Evolutionary conservation across 2,329 filamentous ascomycete species (phyloP).

Genomic region (Cladosporium sp.): DNA sequence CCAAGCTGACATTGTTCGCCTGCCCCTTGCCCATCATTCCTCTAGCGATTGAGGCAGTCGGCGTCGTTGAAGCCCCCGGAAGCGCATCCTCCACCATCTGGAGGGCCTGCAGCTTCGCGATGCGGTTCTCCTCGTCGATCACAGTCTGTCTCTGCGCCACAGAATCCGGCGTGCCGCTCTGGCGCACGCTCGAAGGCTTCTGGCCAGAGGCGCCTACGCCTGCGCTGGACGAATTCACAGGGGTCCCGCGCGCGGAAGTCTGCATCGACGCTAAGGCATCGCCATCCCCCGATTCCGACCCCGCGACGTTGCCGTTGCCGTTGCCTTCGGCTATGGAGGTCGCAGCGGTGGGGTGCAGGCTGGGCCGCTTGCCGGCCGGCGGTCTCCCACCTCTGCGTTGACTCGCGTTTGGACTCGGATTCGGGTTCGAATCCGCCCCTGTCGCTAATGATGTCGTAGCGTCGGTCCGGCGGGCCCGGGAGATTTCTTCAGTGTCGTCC

Average conservation of each 20-base stretch:
- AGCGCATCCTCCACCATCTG: conserved; percentile 21
- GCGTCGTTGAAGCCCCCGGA: not conserved
- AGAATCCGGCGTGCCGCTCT: conserved; percentile 3
- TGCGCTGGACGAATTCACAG: not conserved
- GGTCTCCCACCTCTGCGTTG: not conserved
- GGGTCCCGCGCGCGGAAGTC: not conserved
- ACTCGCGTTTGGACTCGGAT: not conserved
- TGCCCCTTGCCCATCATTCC: not conserved
- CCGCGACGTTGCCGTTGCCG: conserved; percentile 27
- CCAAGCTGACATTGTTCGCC: conserved; percentile 4
- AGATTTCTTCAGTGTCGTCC: not conserved
- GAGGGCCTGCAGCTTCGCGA: conserved; percentile 31
- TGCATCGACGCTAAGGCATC: conserved; percentile 2
- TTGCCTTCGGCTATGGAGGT: conserved; percentile 27
- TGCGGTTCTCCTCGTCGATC: conserved; percentile 27
- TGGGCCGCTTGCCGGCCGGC: conserved; percentile 27
- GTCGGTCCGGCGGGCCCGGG: not conserved
- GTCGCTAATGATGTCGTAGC: not conserved
- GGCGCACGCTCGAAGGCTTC: not conserved
- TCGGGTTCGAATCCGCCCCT: not conserved
- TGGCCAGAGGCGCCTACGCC: not conserved
- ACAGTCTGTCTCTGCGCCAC: not conserved
- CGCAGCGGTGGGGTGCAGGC: conserved; percentile 25
- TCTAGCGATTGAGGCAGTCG: not conserved
- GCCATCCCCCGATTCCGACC: conserved; percentile 14